Percentiles rank a stretch among this genome's conserved stretches.
Evolutionary conservation across 2,329 filamentous ascomycete genomes (phyloP).

Genomic region (Cercospora citrullina): DNA sequence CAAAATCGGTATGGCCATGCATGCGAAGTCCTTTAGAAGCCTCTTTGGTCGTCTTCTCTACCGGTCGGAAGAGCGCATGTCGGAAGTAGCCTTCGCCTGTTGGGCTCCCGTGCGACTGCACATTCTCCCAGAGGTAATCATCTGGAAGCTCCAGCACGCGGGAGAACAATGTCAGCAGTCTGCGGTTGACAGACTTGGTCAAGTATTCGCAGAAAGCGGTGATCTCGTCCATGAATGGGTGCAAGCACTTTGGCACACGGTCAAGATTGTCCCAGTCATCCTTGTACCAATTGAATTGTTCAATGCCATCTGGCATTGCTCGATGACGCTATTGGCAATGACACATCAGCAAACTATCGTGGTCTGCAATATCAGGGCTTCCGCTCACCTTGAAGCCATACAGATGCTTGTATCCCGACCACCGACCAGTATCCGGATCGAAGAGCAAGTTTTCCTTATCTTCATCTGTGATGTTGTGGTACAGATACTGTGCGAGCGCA

Average conservation of each 20-base stretch:
- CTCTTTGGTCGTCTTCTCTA: constrained; percentile 22
- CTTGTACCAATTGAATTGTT: constrained; percentile 58
- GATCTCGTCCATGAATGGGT: constrained; percentile 55
- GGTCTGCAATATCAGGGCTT: not conserved
- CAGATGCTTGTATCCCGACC: constrained; percentile 55
- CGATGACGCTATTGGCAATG: constrained; percentile 37
- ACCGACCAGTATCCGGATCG: constrained; percentile 50
- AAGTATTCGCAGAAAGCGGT: constrained; percentile 50
- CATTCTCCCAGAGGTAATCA: constrained; percentile 46
- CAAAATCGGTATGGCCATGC: constrained; percentile 45
- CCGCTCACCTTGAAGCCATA: constrained; percentile 35
- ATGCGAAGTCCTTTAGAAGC: constrained; percentile 35
- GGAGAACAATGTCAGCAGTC: constrained; percentile 43
- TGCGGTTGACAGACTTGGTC: constrained; percentile 51
- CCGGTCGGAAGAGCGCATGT: constrained; percentile 34
- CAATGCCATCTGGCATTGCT: constrained; percentile 51
- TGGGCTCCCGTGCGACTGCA: constrained; percentile 47
- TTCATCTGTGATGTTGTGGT: constrained; percentile 52
- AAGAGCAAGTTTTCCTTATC: constrained; percentile 53
- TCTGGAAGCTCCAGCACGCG: constrained; percentile 49
- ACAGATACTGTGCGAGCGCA: constrained; percentile 52
- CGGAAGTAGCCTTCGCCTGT: constrained; percentile 51
- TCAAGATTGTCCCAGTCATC: constrained; percentile 47
- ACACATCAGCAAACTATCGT: not conserved
- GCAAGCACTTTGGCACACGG: constrained; percentile 50